These are phyloP conservation scores for Termitomyces sp. DNA, from an alignment of 768 basidiomycete species.

Conservation along the genomic window DNA sequence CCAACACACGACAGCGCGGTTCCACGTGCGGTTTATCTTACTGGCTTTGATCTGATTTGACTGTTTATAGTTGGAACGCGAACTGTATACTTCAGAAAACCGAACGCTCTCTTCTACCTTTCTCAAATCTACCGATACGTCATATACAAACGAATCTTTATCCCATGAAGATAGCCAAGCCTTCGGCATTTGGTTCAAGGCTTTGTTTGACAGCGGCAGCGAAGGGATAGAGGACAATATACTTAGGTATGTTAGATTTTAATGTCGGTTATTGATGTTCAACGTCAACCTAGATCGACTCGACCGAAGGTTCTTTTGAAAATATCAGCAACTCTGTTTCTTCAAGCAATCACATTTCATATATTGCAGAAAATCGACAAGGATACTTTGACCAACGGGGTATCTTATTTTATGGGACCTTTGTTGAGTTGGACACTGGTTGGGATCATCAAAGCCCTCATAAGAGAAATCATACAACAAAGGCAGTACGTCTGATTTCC, in stretches of 20 bases:
- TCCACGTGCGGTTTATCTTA: slow-evolving; percentile 39
- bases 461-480: slow-evolving; percentile 56
- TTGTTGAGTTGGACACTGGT: slow-evolving; percentile 78
- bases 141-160: slow-evolving; percentile 35
- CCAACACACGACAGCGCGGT: slow-evolving; percentile 61
- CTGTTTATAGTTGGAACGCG: slow-evolving; percentile 41
- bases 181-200: slow-evolving; percentile 65
- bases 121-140: slow-evolving; percentile 42
- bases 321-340: slow-evolving; percentile 63
- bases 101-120: slow-evolving; percentile 45
- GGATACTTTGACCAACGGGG: slow-evolving; percentile 66
- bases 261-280: neutral
- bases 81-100: slow-evolving; percentile 40
- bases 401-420: slow-evolving; percentile 71
- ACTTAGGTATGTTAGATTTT: slow-evolving; percentile 37
- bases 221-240: slow-evolving; percentile 85
- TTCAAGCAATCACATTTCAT: slow-evolving; percentile 50
- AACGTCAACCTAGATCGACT: slow-evolving; percentile 45
- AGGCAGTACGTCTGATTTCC: slow-evolving; percentile 33
- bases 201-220: slow-evolving; percentile 68
- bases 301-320: slow-evolving; percentile 63
- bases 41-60: neutral
- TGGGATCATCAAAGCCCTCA: slow-evolving; percentile 61
- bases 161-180: slow-evolving; percentile 37
- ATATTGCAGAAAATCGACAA: slow-evolving; percentile 54